phyloP scores from a whole-genome alignment of 352 stramenopile species.

The Phytophthora hybrid region DNA sequence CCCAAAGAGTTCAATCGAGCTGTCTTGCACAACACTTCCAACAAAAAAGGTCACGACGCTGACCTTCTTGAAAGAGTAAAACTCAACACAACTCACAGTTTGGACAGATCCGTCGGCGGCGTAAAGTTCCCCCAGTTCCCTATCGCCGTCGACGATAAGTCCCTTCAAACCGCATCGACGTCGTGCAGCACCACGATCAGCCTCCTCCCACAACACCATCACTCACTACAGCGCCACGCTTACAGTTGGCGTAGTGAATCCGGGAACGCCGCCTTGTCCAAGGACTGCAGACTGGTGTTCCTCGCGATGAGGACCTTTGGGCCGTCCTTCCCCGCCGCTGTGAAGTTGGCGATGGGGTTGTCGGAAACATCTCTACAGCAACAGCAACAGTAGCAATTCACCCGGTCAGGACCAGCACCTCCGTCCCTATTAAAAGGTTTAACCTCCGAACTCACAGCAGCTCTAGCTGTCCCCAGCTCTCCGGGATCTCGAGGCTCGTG shows the following conservation, averaged over 20 bases:
- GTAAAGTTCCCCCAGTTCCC: conserved; percentile 33
- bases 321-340: conserved; percentile 27
- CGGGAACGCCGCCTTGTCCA: conserved; percentile 23
- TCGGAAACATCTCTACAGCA: conserved; percentile 36
- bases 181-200: neutral
- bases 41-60: neutral
- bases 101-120: conserved; percentile 37
- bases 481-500: conserved; percentile 26
- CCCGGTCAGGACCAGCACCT: neutral
- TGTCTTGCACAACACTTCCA: conserved; percentile 31
- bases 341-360: conserved; percentile 40
- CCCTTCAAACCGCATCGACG: conserved; percentile 22
- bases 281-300: conserved; percentile 29
- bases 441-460: conserved; percentile 26
- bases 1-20: conserved; percentile 28
- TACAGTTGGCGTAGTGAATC: conserved; percentile 35
- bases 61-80: neutral
- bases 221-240: neutral
- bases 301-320: conserved; percentile 30
- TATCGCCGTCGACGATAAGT: conserved; percentile 35
- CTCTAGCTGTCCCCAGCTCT: conserved; percentile 24
- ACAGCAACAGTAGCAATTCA: neutral
- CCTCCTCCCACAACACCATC: neutral
- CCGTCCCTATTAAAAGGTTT: neutral
- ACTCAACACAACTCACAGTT: conserved; percentile 30